Conservation (phyloP, 306 rosid genomes). For the Quillaja saponaria region DNA sequence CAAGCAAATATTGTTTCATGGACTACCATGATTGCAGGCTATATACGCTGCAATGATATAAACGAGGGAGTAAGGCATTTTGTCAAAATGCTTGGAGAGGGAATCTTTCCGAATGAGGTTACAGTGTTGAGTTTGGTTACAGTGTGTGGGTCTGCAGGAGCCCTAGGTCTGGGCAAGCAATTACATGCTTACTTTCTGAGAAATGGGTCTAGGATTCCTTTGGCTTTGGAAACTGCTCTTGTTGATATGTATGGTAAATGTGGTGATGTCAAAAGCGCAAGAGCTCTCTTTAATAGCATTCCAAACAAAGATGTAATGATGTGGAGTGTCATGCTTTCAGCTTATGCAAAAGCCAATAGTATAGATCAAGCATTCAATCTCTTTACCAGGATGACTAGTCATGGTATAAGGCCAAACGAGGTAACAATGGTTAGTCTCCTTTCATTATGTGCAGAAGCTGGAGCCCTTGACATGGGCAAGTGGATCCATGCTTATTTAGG, state of each 20-base stretch:
- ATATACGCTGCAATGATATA: constrained; percentile 33
- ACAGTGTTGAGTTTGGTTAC: constrained; percentile 55
- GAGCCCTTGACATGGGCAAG: constrained; percentile 67
- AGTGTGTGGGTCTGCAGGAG: constrained; percentile 46
- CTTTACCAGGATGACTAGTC: constrained; percentile 44
- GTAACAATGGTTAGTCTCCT: constrained; percentile 57
- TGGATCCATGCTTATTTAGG: constrained; percentile 67
- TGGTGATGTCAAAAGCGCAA: constrained; percentile 45
- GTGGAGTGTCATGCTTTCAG: constrained; percentile 66
- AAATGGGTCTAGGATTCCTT: constrained; percentile 46
- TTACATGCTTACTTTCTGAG: constrained; percentile 52
- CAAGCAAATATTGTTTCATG: constrained; percentile 49
- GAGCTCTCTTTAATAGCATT: constrained; percentile 45
- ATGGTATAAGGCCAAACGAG: constrained; percentile 52
- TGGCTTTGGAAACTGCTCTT: constrained; percentile 57
- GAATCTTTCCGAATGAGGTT: constrained; percentile 59
- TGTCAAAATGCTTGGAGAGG: constrained; percentile 41
- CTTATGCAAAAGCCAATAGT: constrained; percentile 43
- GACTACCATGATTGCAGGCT: constrained; percentile 55
- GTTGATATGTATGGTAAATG: constrained; percentile 77
- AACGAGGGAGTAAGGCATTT: constrained; percentile 41
- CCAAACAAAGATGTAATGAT: constrained; percentile 47
- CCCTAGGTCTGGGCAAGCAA: constrained; percentile 52
- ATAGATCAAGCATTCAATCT: constrained; percentile 43
- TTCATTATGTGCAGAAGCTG: constrained; percentile 50